These are phyloP conservation scores for Diaporthe sp. DNA, from an alignment of 2,329 filamentous ascomycete species.

Conservation along the genomic window DNA sequence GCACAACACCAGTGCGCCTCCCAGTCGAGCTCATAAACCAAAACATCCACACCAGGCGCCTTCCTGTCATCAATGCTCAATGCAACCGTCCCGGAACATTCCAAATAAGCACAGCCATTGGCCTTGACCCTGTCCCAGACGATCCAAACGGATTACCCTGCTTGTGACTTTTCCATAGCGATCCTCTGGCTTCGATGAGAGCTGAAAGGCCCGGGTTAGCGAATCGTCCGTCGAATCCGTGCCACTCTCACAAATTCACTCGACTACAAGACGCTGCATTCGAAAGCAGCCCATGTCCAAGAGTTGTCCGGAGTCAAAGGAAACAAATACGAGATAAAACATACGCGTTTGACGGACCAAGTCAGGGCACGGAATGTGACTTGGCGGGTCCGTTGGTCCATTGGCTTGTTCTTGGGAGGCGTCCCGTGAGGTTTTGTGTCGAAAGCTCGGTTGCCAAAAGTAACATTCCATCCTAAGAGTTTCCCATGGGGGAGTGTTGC, in stretches of 20 bases:
- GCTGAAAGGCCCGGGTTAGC: conserved; percentile 33
- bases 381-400: conserved; percentile 10
- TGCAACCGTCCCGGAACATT: neutral
- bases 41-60: neutral
- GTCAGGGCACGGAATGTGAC: conserved; percentile 24
- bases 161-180: neutral
- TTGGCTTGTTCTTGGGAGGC: neutral
- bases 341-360: conserved; percentile 32
- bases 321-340: conserved; percentile 27
- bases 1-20: conserved; percentile 3
- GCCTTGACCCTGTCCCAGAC: neutral
- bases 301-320: conserved; percentile 24
- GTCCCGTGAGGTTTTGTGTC: neutral
- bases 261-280: neutral
- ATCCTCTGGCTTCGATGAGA: neutral
- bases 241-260: neutral
- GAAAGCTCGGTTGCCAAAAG: neutral
- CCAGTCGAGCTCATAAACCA: neutral
- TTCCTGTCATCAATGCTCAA: neutral
- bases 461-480: neutral
- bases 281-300: conserved; percentile 19
- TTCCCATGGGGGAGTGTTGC: neutral
- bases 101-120: neutral
- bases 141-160: neutral
- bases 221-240: conserved; percentile 21